These are phyloP conservation scores for Kluyveromyces wickerhamii DNA, from an alignment of 805 yeast genomes.

Conservation along the genomic window DNA sequence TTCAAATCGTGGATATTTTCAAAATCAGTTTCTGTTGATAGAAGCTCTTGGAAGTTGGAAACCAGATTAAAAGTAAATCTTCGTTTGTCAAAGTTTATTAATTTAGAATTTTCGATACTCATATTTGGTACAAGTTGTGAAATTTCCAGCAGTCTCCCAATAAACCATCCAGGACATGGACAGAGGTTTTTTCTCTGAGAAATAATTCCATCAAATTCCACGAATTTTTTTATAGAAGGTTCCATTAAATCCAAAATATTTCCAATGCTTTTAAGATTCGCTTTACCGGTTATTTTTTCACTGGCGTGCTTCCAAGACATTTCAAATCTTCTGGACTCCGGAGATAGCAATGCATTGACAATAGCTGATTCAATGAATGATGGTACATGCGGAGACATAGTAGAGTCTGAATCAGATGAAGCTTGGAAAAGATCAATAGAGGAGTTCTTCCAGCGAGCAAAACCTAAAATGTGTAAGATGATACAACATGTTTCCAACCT, in stretches of 20 bases:
- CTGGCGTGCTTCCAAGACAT: slow-evolving; percentile 62
- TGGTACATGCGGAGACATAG: slow-evolving; percentile 52
- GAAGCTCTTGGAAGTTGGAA: slow-evolving; percentile 43
- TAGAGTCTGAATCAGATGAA: slow-evolving; percentile 25
- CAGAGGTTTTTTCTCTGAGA: slow-evolving; percentile 41
- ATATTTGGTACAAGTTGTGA: slow-evolving; percentile 73
- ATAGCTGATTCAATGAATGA: slow-evolving; percentile 80
- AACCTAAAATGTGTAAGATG: slow-evolving; percentile 55
- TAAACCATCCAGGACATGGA: slow-evolving; percentile 89
- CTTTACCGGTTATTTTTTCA: slow-evolving; percentile 14
- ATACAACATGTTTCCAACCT: slow-evolving; percentile 65
- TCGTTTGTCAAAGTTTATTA: slow-evolving; percentile 81
- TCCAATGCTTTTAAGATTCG: slow-evolving; percentile 26
- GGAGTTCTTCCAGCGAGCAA: slow-evolving; percentile 61
- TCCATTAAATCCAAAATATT: slow-evolving; percentile 16
- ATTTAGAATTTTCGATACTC: slow-evolving; percentile 51
- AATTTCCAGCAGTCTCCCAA: slow-evolving; percentile 70
- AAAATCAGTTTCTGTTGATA: slow-evolving; percentile 16
- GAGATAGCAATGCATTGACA: slow-evolving; percentile 63
- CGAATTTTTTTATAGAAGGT: slow-evolving; percentile 23
- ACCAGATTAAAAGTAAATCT: slow-evolving; percentile 59
- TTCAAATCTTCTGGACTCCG: slow-evolving; percentile 67
- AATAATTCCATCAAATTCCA: slow-evolving; percentile 29
- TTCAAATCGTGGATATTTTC: slow-evolving; percentile 9
- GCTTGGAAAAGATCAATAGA: slow-evolving; percentile 41